Percentiles rank a stretch among this genome's conserved stretches.
phyloP scores from a whole-genome alignment of 352 stramenopile species.

The Halophytophthora polymorphica region DNA sequence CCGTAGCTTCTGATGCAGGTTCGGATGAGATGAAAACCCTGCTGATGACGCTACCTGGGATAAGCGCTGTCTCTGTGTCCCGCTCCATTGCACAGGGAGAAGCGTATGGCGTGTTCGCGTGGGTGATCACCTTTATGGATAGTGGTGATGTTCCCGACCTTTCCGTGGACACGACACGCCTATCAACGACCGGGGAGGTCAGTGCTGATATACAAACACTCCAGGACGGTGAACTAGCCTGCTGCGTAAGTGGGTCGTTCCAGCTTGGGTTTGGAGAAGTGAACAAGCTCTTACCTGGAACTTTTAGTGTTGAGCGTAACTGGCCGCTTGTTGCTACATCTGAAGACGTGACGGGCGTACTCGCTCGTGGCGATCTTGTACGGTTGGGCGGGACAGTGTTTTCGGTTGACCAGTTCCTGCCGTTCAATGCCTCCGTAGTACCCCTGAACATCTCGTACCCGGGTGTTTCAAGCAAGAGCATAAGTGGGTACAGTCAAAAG shows the following conservation, averaged over 20 bases:
- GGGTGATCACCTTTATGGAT: constrained; percentile 6
- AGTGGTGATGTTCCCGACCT: constrained; percentile 6
- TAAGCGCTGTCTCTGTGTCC: not conserved
- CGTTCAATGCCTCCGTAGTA: constrained; percentile 14
- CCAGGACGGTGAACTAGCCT: constrained; percentile 9
- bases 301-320: constrained; percentile 15
- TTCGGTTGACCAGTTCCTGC: constrained; percentile 19
- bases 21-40: constrained; percentile 4
- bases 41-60: constrained; percentile 1
- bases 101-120: constrained; percentile 8
- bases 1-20: constrained; percentile 6
- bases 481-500: not conserved
- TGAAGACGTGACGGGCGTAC: constrained; percentile 11
- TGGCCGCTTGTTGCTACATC: constrained; percentile 20
- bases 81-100: not conserved
- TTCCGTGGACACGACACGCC: not conserved
- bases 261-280: constrained; percentile 6
- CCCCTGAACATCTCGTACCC: constrained; percentile 17
- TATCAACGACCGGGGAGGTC: not conserved
- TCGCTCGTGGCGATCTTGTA: constrained; percentile 19
- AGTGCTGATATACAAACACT: constrained; percentile 1
- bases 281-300: constrained; percentile 7
- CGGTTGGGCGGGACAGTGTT: constrained; percentile 11
- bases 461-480: not conserved
- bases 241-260: constrained; percentile 12